Base-by-base conservation (phyloP, 176 grass and related monocot genomes). In the Oryza officinalis region DNA sequence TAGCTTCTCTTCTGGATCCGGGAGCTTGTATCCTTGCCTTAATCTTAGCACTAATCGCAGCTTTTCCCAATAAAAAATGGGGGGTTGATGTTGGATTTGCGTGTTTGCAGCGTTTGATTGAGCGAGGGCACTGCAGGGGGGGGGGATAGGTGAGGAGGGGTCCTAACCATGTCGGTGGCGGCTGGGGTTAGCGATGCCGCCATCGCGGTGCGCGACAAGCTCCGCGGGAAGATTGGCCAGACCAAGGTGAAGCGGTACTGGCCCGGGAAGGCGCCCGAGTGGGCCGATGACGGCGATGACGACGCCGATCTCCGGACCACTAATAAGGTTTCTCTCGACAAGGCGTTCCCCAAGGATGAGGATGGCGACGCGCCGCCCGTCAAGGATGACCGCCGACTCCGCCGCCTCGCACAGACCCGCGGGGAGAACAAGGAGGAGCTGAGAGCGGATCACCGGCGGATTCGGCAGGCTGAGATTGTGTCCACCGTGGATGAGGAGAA, bases 171-270 rank as follows among this genome's bases (percentile, higher is more conserved):
- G 92, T 97, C 90, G 1, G 92, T 97, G 28, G 33, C 88, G 6
- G 92, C 95, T 0, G 95, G 95, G 7, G 86, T 94, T 1, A 97
- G 90, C 45, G 95, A 97, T 27, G 76, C 88, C 0, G 95, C 92
- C 80, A 97, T 97, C 6, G 35, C 92, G 25, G 87, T 97, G 54
- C 88, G 90, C 1, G 92, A 97, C 84, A 97, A 97, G 79, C 95
- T 97, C 78, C 84, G 88, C 0, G 92, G 92, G 27, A 94, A 93
- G 95, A 97, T 97, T 77, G 90, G 92, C 10, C 95, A 97, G 92
- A 94, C 95, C 59, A 97, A 97, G 82, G 95, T 97, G 27, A 94
- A 97, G 84, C 69, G 92, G n/a, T 97, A 97, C 66, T 97, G 92
- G 90, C 86, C 92, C 0, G 92, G 95, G 8, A 93, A 88, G 82